Percentiles rank a stretch among this genome's conserved stretches.
Conservation (phyloP, 2,329 filamentous ascomycete species). For the Colletotrichum abscissum region DNA sequence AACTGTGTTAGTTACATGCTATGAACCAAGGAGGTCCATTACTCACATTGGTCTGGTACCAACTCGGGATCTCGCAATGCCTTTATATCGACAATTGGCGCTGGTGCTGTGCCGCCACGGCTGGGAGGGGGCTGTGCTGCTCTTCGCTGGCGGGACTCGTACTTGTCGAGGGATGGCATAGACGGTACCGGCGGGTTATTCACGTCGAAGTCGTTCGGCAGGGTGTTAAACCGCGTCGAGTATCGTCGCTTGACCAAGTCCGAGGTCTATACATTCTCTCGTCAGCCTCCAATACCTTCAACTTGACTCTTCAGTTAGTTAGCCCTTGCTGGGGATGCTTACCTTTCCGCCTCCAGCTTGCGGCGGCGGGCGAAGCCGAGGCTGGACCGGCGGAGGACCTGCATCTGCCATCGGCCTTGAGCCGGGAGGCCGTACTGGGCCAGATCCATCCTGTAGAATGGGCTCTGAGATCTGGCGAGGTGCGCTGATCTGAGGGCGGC, state of each 20-base stretch:
- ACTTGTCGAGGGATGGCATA: conserved; percentile 70
- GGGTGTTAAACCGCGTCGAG: conserved; percentile 88
- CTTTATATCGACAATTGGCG: conserved; percentile 79
- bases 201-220: conserved; percentile 75
- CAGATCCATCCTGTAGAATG: conserved; percentile 59
- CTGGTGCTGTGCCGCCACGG: conserved; percentile 60
- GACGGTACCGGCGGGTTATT: conserved; percentile 79
- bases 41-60: conserved; percentile 80
- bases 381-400: conserved; percentile 23
- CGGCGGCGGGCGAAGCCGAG: conserved; percentile 52
- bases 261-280: conserved; percentile 60
- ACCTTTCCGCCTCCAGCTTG: conserved; percentile 69
- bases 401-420: conserved; percentile 35
- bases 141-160: conserved; percentile 60
- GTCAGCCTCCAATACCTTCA: conserved; percentile 1
- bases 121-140: conserved; percentile 65
- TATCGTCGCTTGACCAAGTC: conserved; percentile 96
- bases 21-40: not conserved
- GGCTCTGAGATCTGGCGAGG: conserved; percentile 72
- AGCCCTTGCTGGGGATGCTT: conserved; percentile 32
- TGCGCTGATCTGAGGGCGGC: conserved; percentile 70
- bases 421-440: conserved; percentile 39
- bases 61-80: conserved; percentile 84
- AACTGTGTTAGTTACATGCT: conserved; percentile 27
- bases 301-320: not conserved